Conservation (phyloP, 768 basidiomycete genomes). For the Boletus coccyginus region DNA sequence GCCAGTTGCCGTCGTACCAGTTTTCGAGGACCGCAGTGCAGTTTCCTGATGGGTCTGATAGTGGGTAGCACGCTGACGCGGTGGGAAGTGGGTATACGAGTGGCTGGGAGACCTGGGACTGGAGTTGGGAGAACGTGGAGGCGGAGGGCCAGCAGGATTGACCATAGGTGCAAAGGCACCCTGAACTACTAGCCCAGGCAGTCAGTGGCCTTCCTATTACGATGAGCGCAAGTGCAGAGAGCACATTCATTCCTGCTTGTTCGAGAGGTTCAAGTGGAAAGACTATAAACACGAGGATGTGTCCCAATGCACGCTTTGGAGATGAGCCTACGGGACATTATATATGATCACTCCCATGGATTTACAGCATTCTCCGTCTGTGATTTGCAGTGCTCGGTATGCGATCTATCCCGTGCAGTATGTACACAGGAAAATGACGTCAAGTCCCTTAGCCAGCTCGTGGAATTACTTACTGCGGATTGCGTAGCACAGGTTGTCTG, state of each 20-base stretch:
- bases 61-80: constrained; percentile 19
- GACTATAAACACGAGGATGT: too few relatives aligned
- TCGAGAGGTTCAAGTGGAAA: not conserved
- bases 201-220: not conserved
- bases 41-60: constrained; percentile 32
- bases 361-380: too few relatives aligned
- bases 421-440: too few relatives aligned
- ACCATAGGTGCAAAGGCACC: constrained; percentile 18
- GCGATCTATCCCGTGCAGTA: too few relatives aligned
- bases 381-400: too few relatives aligned
- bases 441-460: too few relatives aligned
- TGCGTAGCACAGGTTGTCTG: too few relatives aligned
- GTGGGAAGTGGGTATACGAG: constrained; percentile 14
- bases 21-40: constrained; percentile 33
- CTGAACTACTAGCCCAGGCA: not conserved
- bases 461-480: too few relatives aligned
- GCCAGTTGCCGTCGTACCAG: constrained; percentile 39
- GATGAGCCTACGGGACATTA: too few relatives aligned
- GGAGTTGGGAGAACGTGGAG: constrained; percentile 11
- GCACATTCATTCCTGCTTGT: not conserved
- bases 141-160: constrained; percentile 21
- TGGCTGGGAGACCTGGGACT: constrained; percentile 14
- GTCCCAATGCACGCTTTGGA: too few relatives aligned
- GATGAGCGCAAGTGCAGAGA: not conserved
- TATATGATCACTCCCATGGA: too few relatives aligned